phyloP scores from a whole-genome alignment of 306 rosid species.

The Argentina anserina region DNA sequence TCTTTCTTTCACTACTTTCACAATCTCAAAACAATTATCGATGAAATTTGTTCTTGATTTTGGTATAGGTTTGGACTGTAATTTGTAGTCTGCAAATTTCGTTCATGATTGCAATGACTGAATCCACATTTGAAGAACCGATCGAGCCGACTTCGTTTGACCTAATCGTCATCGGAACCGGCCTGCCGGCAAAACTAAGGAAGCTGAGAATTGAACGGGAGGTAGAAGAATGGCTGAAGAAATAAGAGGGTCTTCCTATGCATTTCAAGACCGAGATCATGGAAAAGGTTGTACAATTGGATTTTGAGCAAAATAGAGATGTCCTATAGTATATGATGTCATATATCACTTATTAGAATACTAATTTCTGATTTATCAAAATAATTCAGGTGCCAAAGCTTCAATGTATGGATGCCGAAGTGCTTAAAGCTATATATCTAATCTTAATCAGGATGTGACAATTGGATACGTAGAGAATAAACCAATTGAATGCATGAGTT shows the following conservation, averaged over 20 bases:
- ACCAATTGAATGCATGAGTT: background rate
- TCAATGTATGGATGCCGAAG: background rate
- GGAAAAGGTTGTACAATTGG: no score
- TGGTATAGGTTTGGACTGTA: background rate
- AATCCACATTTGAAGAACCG: conserved; percentile 40
- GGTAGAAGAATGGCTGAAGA: no score
- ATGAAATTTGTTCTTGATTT: background rate
- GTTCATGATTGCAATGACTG: conserved; percentile 35
- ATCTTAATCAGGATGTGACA: background rate
- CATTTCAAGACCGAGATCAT: no score
- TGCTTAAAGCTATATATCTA: background rate
- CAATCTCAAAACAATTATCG: background rate
- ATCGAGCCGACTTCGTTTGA: conserved; percentile 75
- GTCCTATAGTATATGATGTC: no score
- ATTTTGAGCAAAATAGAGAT: no score
- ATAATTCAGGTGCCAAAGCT: background rate
- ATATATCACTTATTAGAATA: no score
- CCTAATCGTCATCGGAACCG: conserved; percentile 76
- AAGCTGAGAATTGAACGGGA: no score
- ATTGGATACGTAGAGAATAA: background rate
- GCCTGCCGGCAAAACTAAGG: no score
- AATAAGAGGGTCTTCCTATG: no score
- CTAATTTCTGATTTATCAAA: background rate
- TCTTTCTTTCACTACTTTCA: background rate
- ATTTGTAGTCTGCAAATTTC: background rate